These are phyloP conservation scores for Westerdykella aurantiaca DNA, from an alignment of 2,329 filamentous ascomycete species.

Conservation along the genomic window DNA sequence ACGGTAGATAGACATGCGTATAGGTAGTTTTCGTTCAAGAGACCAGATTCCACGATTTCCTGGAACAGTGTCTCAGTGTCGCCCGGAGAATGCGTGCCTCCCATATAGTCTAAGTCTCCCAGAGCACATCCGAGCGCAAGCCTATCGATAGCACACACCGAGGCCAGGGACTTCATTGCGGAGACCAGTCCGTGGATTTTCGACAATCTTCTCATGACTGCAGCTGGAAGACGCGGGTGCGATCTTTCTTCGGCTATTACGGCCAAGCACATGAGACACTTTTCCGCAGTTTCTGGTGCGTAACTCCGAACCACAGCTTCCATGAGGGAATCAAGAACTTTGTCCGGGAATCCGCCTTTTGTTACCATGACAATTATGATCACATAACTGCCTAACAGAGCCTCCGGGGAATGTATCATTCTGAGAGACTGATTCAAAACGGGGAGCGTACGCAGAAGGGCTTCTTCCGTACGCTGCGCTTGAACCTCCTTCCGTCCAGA, in stretches of 20 bases:
- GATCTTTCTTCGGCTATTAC: slow-evolving; percentile 76
- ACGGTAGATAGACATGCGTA: slow-evolving; percentile 62
- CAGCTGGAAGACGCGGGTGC: slow-evolving; percentile 61
- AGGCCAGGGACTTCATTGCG: slow-evolving; percentile 56
- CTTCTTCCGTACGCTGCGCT: slow-evolving; percentile 71
- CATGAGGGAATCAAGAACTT: slow-evolving; percentile 80
- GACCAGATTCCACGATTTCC: slow-evolving; percentile 53
- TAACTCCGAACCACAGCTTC: slow-evolving; percentile 76
- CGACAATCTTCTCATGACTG: slow-evolving; percentile 63
- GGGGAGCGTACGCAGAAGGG: slow-evolving; percentile 62
- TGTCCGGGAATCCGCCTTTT: slow-evolving; percentile 73
- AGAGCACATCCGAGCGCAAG: slow-evolving; percentile 65
- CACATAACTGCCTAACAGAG: slow-evolving; percentile 88
- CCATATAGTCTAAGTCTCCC: slow-evolving; percentile 32
- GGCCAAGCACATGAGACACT: slow-evolving; percentile 72
- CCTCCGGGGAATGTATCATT: slow-evolving; percentile 67
- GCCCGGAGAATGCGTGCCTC: slow-evolving; percentile 6
- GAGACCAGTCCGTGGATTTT: slow-evolving; percentile 57
- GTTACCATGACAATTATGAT: slow-evolving; percentile 78
- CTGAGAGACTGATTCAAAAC: slow-evolving; percentile 72
- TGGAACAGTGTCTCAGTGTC: slow-evolving; percentile 47
- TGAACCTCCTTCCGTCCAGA: slow-evolving; percentile 73
- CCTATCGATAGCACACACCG: slow-evolving; percentile 63
- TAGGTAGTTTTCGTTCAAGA: slow-evolving; percentile 59
- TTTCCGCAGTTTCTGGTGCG: slow-evolving; percentile 64